Base-by-base conservation (phyloP, 2,329 filamentous ascomycete species). In the Onygenales sp. region DNA sequence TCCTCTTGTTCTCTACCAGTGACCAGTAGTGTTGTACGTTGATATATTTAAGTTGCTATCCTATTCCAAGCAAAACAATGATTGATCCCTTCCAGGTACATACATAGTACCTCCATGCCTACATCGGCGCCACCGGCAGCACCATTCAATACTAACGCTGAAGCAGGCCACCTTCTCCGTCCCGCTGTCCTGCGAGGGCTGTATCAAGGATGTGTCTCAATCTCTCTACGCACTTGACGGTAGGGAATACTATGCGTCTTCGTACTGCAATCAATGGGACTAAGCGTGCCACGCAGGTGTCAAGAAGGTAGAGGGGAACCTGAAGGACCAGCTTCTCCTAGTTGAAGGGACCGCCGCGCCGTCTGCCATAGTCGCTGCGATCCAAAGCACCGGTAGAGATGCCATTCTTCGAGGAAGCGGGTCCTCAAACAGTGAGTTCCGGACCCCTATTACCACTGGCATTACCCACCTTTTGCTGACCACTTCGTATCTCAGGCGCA, bases 391-490 rank as follows among this genome's bases (percentile, higher is more conserved):
- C 8, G 93, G 93, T 51, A 83, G 90, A 64, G 92, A 97, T 80
- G 92, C 92, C 45, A 96, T 98, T 65, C 74, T 98, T 54, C 85
- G 93, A 61, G 93, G 93, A 52, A 91, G 87, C 55, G 93, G 93
- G 58, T 81, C 79, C 62, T 85, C 88, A 65, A 85, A 96, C 72
- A 88, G 88, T 91, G 67, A 48, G 67, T 65, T 33, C 52, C 31
- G 32, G 53, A 45, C 13, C 36, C 34, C 47, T 47, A 45, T 52
- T 57, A 42, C 57, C 51, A 54, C 44, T 17, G 17, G 17, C 27
- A 45, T 21, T 27, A 32, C 6, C 36, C 47, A 42, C 42, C n/a
- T 21, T n/a, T 31, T 49, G 54, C 51, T 49, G 37, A 39, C 46
- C 36, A n/a, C n/a, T 53, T 39, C 49, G 14, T 42, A 39, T 10